phyloP scores from a whole-genome alignment of 441 rosid genomes.

The Gossypium davidsonii region DNA sequence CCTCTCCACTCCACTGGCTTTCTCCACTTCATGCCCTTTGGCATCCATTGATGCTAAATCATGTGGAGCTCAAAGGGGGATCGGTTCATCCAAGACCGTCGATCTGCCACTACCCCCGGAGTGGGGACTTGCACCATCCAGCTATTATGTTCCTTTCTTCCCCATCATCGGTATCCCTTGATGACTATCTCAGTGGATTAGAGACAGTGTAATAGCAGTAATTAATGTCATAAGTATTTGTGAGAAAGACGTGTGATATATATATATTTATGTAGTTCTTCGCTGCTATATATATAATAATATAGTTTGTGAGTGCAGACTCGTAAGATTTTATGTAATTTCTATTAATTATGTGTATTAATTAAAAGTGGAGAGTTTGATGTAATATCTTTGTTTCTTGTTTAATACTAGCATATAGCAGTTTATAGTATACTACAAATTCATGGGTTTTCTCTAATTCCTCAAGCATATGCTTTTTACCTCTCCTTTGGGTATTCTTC shows the following conservation, averaged over 20 bases:
- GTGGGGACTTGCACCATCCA: constrained; percentile 88
- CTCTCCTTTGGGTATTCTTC: not conserved
- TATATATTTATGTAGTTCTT: not conserved
- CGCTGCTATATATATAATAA: not conserved
- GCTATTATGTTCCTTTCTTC: constrained; percentile 65
- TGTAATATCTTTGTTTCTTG: not conserved
- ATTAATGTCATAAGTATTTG: not conserved
- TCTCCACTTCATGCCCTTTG: constrained; percentile 46
- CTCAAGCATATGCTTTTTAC: not conserved
- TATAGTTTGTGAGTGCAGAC: not conserved
- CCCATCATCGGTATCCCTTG: constrained; percentile 88
- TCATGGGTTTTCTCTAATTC: not conserved
- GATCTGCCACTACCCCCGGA: constrained; percentile 75
- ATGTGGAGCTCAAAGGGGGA: constrained; percentile 5
- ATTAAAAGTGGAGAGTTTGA: not conserved
- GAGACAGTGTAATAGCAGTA: not conserved
- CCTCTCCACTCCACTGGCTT: constrained; percentile 51
- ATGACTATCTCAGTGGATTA: constrained; percentile 3
- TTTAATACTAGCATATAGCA: constrained; percentile 10
- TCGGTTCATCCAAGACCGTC: constrained; percentile 56
- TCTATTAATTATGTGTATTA: not conserved
- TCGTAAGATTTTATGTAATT: not conserved
- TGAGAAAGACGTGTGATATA: not conserved
- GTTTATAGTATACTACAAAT: not conserved
- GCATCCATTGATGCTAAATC: constrained; percentile 18